phyloP scores from a whole-genome alignment of 108 stramenopile genomes.

The Heterococcus sp. region DNA sequence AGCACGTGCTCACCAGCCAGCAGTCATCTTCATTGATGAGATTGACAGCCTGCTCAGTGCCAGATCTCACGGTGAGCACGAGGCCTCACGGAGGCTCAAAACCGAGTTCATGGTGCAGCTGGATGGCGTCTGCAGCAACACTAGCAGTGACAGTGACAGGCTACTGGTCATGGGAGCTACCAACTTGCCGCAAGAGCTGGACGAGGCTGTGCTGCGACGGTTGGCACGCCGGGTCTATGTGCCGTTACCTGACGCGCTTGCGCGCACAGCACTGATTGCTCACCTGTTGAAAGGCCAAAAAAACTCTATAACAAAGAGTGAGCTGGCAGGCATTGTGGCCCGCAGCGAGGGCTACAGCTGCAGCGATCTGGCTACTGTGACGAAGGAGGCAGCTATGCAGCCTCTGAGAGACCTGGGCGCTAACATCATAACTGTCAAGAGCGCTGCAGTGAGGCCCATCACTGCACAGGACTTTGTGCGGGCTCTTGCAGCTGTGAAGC shows the following conservation, averaged over 20 bases:
- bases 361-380: too few relatives aligned
- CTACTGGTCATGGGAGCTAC: conserved; percentile 80
- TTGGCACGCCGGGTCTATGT: conserved; percentile 75
- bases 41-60: conserved; percentile 88
- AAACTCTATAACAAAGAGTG: background rate
- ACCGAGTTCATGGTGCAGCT: conserved; percentile 99
- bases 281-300: conserved; percentile 7
- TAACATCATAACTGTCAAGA: too few relatives aligned
- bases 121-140: conserved; percentile 69
- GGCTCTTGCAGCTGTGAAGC: too few relatives aligned
- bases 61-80: conserved; percentile 83
- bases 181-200: conserved; percentile 90
- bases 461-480: too few relatives aligned
- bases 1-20: conserved; percentile 75
- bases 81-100: conserved; percentile 85
- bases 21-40: conserved; percentile 98
- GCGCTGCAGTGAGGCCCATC: too few relatives aligned
- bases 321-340: too few relatives aligned
- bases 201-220: conserved; percentile 79
- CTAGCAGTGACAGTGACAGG: conserved; percentile 22
- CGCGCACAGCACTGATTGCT: conserved; percentile 2
- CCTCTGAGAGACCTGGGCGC: too few relatives aligned
- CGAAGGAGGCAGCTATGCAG: too few relatives aligned
- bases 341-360: too few relatives aligned
- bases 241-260: conserved; percentile 65